Evolutionary conservation across 305 asterid genomes (phyloP).

Genomic region (Fraxinus paxiana): DNA sequence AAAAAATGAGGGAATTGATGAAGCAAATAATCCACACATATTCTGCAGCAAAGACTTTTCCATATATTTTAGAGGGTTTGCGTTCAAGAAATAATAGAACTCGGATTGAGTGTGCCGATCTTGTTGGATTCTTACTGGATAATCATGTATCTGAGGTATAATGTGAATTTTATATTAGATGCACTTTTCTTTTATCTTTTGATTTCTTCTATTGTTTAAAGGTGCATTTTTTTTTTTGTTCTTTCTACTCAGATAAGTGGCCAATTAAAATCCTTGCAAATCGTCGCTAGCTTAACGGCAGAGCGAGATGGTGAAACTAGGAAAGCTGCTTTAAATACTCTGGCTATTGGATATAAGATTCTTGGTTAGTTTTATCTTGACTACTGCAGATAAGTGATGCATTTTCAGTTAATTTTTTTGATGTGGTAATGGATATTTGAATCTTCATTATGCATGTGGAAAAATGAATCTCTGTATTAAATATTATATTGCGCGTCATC

Average conservation of each 20-base stretch:
- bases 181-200: neutral
- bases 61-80: slow-evolving; percentile 87
- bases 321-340: slow-evolving; percentile 87
- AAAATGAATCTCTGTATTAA: neutral
- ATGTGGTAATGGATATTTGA: neutral
- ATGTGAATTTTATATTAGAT: slow-evolving; percentile 3
- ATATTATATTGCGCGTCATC: neutral
- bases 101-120: slow-evolving; percentile 89
- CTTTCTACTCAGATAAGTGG: slow-evolving; percentile 60
- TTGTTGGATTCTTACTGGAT: slow-evolving; percentile 88
- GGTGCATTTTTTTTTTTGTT: slow-evolving; percentile 10
- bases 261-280: slow-evolving; percentile 90
- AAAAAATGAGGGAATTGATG: slow-evolving; percentile 87
- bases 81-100: slow-evolving; percentile 93
- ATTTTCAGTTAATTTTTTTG: slow-evolving; percentile 14
- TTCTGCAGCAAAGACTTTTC: slow-evolving; percentile 93
- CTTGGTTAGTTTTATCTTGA: slow-evolving; percentile 59
- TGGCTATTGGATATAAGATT: slow-evolving; percentile 90
- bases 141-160: slow-evolving; percentile 81
- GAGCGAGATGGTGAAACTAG: slow-evolving; percentile 97
- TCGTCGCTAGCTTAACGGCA: slow-evolving; percentile 91
- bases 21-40: slow-evolving; percentile 70
- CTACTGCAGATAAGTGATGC: neutral
- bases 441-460: neutral
- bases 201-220: slow-evolving; percentile 2